A percentile compares a stretch with the other conserved stretches of the same genome.
Conservation (phyloP, 164 flowering plant genomes). For the Taxillus chinensis region DNA sequence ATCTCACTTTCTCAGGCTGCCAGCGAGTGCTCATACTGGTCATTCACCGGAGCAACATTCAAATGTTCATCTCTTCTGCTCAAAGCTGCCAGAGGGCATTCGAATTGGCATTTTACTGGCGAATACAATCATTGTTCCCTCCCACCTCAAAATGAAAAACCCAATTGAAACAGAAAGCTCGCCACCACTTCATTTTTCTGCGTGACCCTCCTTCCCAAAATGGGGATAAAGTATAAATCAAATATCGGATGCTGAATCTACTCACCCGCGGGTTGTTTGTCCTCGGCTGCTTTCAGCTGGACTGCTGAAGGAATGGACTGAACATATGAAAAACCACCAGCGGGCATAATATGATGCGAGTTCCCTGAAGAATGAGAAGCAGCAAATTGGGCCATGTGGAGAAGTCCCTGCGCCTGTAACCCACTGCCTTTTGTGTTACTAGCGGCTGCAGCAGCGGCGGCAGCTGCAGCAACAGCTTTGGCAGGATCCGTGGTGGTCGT, state of each 20-base stretch:
- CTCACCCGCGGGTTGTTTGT: constrained; percentile 81
- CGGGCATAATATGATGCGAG: constrained; percentile 32
- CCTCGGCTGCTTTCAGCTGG: constrained; percentile 66
- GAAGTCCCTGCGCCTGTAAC: constrained; percentile 26
- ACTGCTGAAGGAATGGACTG: constrained; percentile 50
- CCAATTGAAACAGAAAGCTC: constrained; percentile 8
- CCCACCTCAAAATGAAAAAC: background rate
- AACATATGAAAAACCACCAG: constrained; percentile 52
- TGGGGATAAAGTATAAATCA: constrained; percentile 4
- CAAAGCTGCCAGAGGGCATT: constrained; percentile 47
- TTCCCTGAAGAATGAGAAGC: constrained; percentile 29
- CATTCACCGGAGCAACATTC: too few species aligned
- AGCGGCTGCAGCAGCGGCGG: constrained; percentile 36
- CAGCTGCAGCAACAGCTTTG: constrained; percentile 25
- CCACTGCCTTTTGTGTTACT: constrained; percentile 45
- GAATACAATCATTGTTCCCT: constrained; percentile 12
- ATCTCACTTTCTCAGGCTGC: too few species aligned
- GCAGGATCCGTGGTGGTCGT: constrained; percentile 51
- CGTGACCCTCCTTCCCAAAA: background rate
- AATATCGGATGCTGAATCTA: constrained; percentile 10
- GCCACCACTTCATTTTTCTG: constrained; percentile 2
- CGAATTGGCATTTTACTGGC: constrained; percentile 37
- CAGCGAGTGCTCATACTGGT: too few species aligned
- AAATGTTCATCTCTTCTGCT: constrained; percentile 17
- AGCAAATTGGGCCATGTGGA: constrained; percentile 39